These are phyloP conservation scores for Ogataea methylovora DNA, from an alignment of 805 yeast genomes.

Conservation along the genomic window DNA sequence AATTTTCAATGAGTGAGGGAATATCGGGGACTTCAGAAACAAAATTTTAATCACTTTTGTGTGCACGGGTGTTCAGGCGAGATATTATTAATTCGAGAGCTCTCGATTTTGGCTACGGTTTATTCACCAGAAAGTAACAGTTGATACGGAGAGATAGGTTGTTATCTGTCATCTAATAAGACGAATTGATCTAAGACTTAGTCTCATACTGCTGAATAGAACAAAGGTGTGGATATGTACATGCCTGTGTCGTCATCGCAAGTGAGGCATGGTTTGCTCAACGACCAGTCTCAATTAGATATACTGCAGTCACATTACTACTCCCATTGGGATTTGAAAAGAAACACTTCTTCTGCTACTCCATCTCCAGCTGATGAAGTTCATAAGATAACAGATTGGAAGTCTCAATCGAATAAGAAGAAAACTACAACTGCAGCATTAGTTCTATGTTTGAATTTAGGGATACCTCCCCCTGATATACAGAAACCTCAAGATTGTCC, in stretches of 20 bases:
- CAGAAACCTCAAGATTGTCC: slow-evolving; percentile 92
- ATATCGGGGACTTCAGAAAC: too few relatives aligned
- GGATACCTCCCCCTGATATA: slow-evolving; percentile 96
- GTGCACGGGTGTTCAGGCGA: too few relatives aligned
- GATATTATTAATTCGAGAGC: too few relatives aligned
- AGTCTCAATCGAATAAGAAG: slow-evolving; percentile 80
- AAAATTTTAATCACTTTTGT: too few relatives aligned
- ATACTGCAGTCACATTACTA: slow-evolving; percentile 23
- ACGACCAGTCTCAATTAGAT: slow-evolving; percentile 21
- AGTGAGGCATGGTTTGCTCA: slow-evolving; percentile 24
- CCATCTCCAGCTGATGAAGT: slow-evolving; percentile 55
- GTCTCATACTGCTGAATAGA: too few relatives aligned
- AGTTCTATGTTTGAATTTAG: slow-evolving; percentile 82
- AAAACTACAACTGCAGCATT: slow-evolving; percentile 91
- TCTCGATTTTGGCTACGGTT: too few relatives aligned
- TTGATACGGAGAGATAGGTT: too few relatives aligned
- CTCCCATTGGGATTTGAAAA: slow-evolving; percentile 77
- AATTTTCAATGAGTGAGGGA: too few relatives aligned
- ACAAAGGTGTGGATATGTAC: neutral
- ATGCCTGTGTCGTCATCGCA: neutral
- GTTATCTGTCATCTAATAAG: too few relatives aligned
- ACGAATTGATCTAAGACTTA: too few relatives aligned
- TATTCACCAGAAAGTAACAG: too few relatives aligned
- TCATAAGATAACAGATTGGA: slow-evolving; percentile 84
- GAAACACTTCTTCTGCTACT: slow-evolving; percentile 85